These are phyloP conservation scores for Plasmodium vivax DNA, from an alignment of 169 alveolate genomes.

Conservation along the genomic window DNA sequence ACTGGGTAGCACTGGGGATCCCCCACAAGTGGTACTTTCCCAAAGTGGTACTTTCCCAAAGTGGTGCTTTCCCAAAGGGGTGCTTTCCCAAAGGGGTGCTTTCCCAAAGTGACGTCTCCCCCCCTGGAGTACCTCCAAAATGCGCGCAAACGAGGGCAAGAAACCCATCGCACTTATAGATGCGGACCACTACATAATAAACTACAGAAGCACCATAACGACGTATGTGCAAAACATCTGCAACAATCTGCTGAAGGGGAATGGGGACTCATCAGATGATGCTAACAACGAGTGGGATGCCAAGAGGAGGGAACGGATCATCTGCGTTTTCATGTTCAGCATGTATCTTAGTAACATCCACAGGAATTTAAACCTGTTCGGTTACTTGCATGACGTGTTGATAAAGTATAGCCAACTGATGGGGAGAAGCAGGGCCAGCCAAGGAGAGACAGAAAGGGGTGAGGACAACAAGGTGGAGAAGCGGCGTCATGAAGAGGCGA, in stretches of 20 bases:
- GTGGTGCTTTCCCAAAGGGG: background rate
- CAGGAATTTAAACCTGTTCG: constrained; percentile 46
- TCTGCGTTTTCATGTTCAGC: constrained; percentile 48
- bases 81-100: background rate
- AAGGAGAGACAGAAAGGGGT: background rate
- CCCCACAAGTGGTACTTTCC: background rate
- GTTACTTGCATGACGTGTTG: constrained; percentile 11
- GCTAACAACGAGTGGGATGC: background rate
- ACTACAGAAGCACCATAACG: constrained; percentile 54
- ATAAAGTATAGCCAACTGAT: constrained; percentile 22
- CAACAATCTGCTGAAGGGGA: constrained; percentile 13
- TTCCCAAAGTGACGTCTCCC: background rate
- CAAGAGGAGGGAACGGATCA: constrained; percentile 3
- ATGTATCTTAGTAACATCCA: constrained; percentile 39
- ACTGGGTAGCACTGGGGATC: background rate
- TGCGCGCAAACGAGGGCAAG: background rate
- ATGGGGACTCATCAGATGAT: background rate
- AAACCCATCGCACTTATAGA: constrained; percentile 53
- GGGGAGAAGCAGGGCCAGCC: background rate
- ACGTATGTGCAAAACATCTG: constrained; percentile 52
- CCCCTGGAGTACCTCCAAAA: background rate
- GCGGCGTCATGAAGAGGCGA: background rate
- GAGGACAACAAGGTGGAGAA: background rate
- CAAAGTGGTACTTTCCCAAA: background rate
- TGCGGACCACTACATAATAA: constrained; percentile 58